Base-by-base conservation (phyloP, 192 early-diverging fungal genomes). In the Rhizoclosmatium globosum region DNA sequence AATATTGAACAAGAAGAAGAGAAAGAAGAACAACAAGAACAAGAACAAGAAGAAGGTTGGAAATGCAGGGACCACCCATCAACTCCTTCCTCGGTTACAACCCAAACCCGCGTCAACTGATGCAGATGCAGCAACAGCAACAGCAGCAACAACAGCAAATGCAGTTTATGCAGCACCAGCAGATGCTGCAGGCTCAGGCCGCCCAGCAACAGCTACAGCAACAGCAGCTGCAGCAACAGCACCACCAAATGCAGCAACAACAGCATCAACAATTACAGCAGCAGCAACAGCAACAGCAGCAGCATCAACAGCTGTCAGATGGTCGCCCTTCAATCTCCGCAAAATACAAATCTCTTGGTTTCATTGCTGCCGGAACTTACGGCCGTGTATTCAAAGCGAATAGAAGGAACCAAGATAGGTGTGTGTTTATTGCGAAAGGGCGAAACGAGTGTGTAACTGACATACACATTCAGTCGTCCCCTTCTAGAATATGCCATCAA, bases 371-470 rank as follows among this genome's bases (percentile, higher is more conserved):
- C 4, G 97, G 97, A 64, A 98, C 97, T 2, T 98, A 98, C 79
- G 97, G 97, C n/a, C 87, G 94, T 44, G 97, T 98, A 0, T 98
- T 94, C 88, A 97, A 97, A 82, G 97, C 95, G 15, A 88, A 85
- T 60, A 92, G 91, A 41, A 86, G 88, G 45, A 82, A 88, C 73
- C 31, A 31, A 31, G 60, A 41, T 31, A 31, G 31, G 31, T 31
- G 64, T 13, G 31, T 69, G 19, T 15, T 31, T 31, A 31, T 31
- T 31, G 31, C 31, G 31, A 31, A 31, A 31, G 31, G 31, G 31
- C 31, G 31, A 31, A 31, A 31, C 31, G 31, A 31, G 31, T 31
- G 31, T 31, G 31, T 31, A 31, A 31, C 31, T 31, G 31, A 31
- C 31, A 31, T 53, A 7, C 50, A 7, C 50, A 44, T 58, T 17